Conservation (phyloP, 352 stramenopile genomes). For the Globisporangium perplexum region DNA sequence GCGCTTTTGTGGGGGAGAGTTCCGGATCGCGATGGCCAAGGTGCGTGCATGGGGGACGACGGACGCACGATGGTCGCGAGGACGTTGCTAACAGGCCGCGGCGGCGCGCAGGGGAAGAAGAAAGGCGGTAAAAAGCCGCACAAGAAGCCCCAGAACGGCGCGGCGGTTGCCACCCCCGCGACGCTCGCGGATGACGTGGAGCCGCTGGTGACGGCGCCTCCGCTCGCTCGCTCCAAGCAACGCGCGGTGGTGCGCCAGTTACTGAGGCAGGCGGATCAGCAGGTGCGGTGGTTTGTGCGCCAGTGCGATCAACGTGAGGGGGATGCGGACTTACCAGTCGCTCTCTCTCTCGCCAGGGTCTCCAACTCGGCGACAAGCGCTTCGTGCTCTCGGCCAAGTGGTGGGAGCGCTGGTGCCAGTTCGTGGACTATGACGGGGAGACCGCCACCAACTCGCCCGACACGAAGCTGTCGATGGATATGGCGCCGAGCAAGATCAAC, state of each 20-base stretch:
- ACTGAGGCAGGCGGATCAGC: constrained; percentile 52
- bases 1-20: not conserved
- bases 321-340: not conserved
- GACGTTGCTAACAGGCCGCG: not conserved
- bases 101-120: constrained; percentile 27
- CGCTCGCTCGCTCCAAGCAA: constrained; percentile 35
- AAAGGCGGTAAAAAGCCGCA: constrained; percentile 37
- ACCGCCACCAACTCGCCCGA: not conserved
- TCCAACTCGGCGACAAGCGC: constrained; percentile 74
- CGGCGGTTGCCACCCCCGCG: not conserved
- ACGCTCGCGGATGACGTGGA: constrained; percentile 11
- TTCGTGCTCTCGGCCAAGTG: constrained; percentile 77
- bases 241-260: constrained; percentile 48
- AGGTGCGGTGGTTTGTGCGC: constrained; percentile 12
- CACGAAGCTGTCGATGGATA: constrained; percentile 7
- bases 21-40: not conserved
- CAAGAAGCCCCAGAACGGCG: constrained; percentile 48
- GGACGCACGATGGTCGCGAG: not conserved
- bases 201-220: constrained; percentile 15
- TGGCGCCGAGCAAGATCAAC: constrained; percentile 50
- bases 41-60: too few relatives aligned
- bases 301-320: not conserved
- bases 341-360: constrained; percentile 17
- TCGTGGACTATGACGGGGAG: constrained; percentile 49
- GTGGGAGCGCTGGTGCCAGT: constrained; percentile 78